A percentile compares a stretch with the other conserved stretches of the same genome.
These are phyloP conservation scores for Lachancea sp. DNA, from an alignment of 805 yeast genomes.

Conservation along the genomic window DNA sequence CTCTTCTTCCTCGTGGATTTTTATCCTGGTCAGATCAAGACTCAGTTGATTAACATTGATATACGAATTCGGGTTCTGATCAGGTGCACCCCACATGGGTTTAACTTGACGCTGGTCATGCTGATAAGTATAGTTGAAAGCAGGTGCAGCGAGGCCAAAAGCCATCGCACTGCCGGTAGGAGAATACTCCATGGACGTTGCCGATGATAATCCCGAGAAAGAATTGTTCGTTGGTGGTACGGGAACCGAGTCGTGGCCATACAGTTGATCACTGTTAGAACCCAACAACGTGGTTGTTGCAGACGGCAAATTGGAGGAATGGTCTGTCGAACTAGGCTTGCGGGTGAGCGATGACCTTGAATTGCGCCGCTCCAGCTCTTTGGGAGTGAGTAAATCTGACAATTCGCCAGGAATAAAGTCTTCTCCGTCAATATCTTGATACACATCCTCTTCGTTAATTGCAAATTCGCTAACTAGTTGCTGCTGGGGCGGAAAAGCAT, in stretches of 20 bases:
- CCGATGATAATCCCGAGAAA: neutral
- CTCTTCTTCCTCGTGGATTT: slow-evolving; percentile 14
- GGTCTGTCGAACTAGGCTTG: slow-evolving; percentile 6
- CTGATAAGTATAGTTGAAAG: slow-evolving; percentile 7
- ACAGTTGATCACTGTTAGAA: neutral
- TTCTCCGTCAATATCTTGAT: slow-evolving; percentile 39
- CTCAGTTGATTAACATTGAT: slow-evolving; percentile 6
- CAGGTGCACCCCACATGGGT: neutral
- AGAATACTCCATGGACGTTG: neutral
- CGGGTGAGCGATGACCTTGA: slow-evolving; percentile 41
- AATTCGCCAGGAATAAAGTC: slow-evolving; percentile 79
- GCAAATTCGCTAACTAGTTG: slow-evolving; percentile 1
- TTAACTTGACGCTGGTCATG: slow-evolving; percentile 3
- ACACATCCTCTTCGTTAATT: slow-evolving; percentile 2
- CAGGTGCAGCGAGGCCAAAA: slow-evolving; percentile 3
- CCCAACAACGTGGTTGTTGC: slow-evolving; percentile 2
- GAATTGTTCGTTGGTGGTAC: neutral
- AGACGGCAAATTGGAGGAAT: slow-evolving; percentile 3
- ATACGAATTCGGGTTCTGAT: neutral
- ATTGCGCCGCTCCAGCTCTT: slow-evolving; percentile 63
- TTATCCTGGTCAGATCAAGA: slow-evolving; percentile 13
- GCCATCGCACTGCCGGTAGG: slow-evolving; percentile 12
- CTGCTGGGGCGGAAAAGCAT: neutral
- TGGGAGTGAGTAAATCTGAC: slow-evolving; percentile 76
- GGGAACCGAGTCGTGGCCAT: neutral